These are phyloP conservation scores for Diaporthe sp. DNA, from an alignment of 2,329 filamentous ascomycete species.

Conservation along the genomic window DNA sequence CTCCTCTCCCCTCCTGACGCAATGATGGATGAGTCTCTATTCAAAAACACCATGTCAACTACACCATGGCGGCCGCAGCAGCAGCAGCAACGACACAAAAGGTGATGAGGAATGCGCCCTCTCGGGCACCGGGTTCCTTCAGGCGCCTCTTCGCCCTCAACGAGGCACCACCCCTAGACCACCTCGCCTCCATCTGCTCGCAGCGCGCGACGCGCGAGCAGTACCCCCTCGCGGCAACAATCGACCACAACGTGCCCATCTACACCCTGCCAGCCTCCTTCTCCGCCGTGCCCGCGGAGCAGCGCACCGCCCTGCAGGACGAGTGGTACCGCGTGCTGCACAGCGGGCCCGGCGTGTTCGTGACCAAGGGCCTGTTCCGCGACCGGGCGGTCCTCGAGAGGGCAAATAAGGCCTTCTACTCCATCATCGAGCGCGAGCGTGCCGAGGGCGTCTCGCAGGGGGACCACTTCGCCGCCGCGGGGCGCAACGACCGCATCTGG, in stretches of 20 bases:
- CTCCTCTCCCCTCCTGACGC: background rate
- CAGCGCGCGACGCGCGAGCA: constrained; percentile 49
- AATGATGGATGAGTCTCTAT: background rate
- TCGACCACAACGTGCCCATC: constrained; percentile 66
- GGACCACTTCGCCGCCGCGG: constrained; percentile 71
- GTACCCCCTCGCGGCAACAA: constrained; percentile 61
- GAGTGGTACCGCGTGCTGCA: constrained; percentile 71
- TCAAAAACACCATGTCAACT: background rate
- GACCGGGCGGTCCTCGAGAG: constrained; percentile 54
- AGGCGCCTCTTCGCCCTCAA: constrained; percentile 44
- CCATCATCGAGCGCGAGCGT: constrained; percentile 62
- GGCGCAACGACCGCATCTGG: constrained; percentile 73
- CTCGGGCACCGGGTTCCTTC: background rate
- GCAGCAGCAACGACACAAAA: constrained; percentile 10
- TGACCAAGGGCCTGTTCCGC: constrained; percentile 67
- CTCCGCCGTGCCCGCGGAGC: constrained; percentile 43
- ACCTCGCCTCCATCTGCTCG: constrained; percentile 59
- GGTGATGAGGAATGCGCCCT: background rate
- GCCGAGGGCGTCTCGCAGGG: constrained; percentile 55
- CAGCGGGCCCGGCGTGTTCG: constrained; percentile 69
- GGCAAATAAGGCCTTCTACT: constrained; percentile 60
- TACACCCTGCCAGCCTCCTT: constrained; percentile 60
- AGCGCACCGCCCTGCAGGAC: constrained; percentile 62
- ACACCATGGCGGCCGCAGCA: constrained; percentile 22
- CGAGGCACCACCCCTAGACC: constrained; percentile 53